Conservation (phyloP, 805 yeast species). For the Nakazawaea wyomingensis region DNA sequence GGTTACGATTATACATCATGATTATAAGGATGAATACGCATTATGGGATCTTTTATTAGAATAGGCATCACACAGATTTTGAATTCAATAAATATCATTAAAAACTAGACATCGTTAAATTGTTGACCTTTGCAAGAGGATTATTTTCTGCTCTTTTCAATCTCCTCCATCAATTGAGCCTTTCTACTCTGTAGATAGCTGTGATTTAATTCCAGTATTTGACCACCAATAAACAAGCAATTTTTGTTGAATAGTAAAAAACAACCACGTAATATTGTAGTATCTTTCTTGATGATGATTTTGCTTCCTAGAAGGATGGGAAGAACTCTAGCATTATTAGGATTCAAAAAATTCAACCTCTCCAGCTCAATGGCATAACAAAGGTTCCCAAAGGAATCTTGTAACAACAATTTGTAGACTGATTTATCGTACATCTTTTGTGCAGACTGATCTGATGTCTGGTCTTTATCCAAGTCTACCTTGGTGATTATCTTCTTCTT, state of each 20-base stretch:
- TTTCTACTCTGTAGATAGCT: slow-evolving; percentile 29
- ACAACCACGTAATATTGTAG: slow-evolving; percentile 43
- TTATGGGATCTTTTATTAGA: slow-evolving; percentile 56
- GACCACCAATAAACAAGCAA: slow-evolving; percentile 25
- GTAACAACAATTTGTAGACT: slow-evolving; percentile 51
- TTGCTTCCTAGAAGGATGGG: slow-evolving; percentile 54
- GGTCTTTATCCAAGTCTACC: slow-evolving; percentile 41
- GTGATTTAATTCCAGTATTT: slow-evolving; percentile 22
- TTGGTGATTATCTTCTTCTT: slow-evolving; percentile 36
- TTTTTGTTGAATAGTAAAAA: slow-evolving; percentile 28
- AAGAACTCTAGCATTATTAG: slow-evolving; percentile 18
- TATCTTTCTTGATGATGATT: slow-evolving; percentile 42
- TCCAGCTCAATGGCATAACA: slow-evolving; percentile 56
- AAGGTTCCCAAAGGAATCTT: slow-evolving; percentile 45
- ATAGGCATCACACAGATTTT: too few relatives aligned
- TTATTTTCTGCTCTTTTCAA: slow-evolving; percentile 14
- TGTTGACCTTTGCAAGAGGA: too few relatives aligned
- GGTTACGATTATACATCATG: slow-evolving; percentile 86
- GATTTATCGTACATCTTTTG: slow-evolving; percentile 1
- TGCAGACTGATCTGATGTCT: slow-evolving; percentile 4
- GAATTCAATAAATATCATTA: too few relatives aligned
- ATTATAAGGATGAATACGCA: slow-evolving; percentile 64
- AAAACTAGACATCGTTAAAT: too few relatives aligned
- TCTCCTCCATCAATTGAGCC: slow-evolving; percentile 28
- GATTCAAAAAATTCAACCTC: slow-evolving; percentile 41